Evolutionary conservation across 257 asterid genomes (phyloP).

Genomic region (Linderniella brevidens): DNA sequence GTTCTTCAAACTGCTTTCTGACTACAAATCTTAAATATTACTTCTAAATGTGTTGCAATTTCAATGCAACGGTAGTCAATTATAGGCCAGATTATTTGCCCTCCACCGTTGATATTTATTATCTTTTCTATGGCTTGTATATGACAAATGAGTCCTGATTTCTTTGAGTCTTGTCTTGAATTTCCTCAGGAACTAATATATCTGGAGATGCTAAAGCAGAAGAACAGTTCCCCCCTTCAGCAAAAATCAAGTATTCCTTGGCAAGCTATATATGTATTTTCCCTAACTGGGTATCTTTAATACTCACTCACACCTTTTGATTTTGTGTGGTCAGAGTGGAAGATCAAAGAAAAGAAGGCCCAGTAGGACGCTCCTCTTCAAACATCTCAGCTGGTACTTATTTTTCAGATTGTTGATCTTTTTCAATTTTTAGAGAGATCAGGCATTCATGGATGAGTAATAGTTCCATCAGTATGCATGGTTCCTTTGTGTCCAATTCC

Average conservation of each 20-base stretch:
- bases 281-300: conserved; percentile 10
- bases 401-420: conserved; percentile 8
- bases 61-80: too few relatives aligned
- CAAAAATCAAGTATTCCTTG: conserved; percentile 45
- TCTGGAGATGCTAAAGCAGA: conserved; percentile 40
- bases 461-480: background rate
- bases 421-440: background rate
- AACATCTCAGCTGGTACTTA: conserved; percentile 39
- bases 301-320: conserved; percentile 15
- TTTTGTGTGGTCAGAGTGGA: conserved; percentile 45
- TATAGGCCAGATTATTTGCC: too few relatives aligned
- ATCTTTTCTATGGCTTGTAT: too few relatives aligned
- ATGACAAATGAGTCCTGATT: too few relatives aligned
- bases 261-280: conserved; percentile 5
- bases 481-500: background rate
- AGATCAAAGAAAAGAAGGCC: conserved; percentile 50
- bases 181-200: conserved; percentile 34
- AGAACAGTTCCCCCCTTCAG: conserved; percentile 40
- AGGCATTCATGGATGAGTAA: background rate
- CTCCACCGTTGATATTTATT: too few relatives aligned
- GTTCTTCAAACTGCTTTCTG: too few relatives aligned
- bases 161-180: conserved; percentile 6
- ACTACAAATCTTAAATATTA: too few relatives aligned
- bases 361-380: conserved; percentile 43
- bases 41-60: too few relatives aligned